Percentiles rank a stretch among this genome's conserved stretches.
Conservation (phyloP, 2,329 filamentous ascomycete species). For the Cladosporium sp. region DNA sequence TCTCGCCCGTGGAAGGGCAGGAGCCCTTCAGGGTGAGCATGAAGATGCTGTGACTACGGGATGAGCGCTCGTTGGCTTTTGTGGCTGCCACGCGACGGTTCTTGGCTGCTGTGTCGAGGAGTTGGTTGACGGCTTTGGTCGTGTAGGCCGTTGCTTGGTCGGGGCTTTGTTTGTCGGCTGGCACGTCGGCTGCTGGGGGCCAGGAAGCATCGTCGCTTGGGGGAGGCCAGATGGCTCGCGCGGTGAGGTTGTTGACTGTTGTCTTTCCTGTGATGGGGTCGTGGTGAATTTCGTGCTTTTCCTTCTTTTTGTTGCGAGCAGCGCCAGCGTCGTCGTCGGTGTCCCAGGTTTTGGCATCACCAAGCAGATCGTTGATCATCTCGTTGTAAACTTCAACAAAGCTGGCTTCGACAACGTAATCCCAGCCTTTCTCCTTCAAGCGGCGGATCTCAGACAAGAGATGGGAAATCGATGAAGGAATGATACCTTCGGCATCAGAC, state of each 20-base stretch:
- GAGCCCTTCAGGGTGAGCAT: constrained; percentile 66
- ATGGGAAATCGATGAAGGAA: constrained; percentile 85
- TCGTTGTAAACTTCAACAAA: constrained; percentile 99
- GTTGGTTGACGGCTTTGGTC: constrained; percentile 24
- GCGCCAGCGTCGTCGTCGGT: constrained; percentile 26
- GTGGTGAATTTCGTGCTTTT: constrained; percentile 84
- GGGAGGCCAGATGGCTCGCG: constrained; percentile 69
- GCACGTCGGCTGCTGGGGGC: constrained; percentile 20
- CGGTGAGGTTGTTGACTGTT: constrained; percentile 72
- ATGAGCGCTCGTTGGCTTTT: constrained; percentile 94
- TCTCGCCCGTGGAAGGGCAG: constrained; percentile 73
- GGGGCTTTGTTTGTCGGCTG: neutral
- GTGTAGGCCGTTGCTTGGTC: constrained; percentile 22
- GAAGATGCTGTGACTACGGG: constrained; percentile 92
- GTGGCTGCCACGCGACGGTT: constrained; percentile 93
- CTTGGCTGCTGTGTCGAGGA: constrained; percentile 68
- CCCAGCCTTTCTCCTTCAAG: constrained; percentile 87
- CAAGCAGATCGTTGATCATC: constrained; percentile 85
- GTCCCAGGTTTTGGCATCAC: constrained; percentile 63
- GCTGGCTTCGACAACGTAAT: constrained; percentile 86
- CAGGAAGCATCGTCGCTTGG: constrained; percentile 58
- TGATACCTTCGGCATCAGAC: constrained; percentile 89
- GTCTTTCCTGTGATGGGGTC: constrained; percentile 79
- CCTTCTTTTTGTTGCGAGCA: constrained; percentile 47
- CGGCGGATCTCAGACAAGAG: constrained; percentile 84